phyloP scores from a whole-genome alignment of 2,329 filamentous ascomycete species.

The Beauveria pseudobassiana region DNA sequence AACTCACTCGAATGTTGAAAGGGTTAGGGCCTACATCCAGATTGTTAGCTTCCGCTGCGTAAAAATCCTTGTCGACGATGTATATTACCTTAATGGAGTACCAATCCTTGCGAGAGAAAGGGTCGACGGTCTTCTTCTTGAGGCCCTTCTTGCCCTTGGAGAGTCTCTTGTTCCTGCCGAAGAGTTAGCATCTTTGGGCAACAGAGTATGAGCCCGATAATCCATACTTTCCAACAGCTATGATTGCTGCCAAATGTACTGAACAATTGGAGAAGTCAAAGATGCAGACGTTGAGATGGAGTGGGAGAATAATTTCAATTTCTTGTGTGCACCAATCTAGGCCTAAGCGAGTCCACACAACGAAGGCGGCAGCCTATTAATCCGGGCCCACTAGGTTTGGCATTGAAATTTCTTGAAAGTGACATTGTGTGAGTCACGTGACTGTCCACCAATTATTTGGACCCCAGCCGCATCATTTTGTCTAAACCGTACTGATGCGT shows the following conservation, averaged over 20 bases:
- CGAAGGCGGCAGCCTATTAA: constrained; percentile 21
- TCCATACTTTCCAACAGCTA: constrained; percentile 55
- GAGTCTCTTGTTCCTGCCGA: constrained; percentile 92
- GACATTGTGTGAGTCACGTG: constrained; percentile 17
- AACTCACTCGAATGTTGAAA: constrained; percentile 91
- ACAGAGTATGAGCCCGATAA: constrained; percentile 5
- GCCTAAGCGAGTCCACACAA: constrained; percentile 29
- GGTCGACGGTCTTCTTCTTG: constrained; percentile 98
- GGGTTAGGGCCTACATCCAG: constrained; percentile 68
- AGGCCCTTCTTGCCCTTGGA: constrained; percentile 99
- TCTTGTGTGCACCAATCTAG: constrained; percentile 32
- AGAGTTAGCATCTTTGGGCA: constrained; percentile 17
- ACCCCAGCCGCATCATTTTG: neutral
- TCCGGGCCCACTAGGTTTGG: constrained; percentile 19
- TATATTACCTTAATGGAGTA: constrained; percentile 82
- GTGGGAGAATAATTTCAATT: constrained; percentile 33
- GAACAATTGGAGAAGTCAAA: constrained; percentile 35
- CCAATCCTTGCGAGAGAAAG: constrained; percentile 99
- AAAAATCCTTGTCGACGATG: neutral
- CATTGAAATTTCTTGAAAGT: neutral
- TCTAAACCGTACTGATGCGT: neutral
- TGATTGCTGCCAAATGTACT: constrained; percentile 45
- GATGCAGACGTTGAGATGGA: constrained; percentile 32
- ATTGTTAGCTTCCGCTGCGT: constrained; percentile 15
- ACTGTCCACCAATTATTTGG: neutral